Conservation (phyloP, 2,329 filamentous ascomycete species). For the Mycosphaerelloides madeirae region DNA sequence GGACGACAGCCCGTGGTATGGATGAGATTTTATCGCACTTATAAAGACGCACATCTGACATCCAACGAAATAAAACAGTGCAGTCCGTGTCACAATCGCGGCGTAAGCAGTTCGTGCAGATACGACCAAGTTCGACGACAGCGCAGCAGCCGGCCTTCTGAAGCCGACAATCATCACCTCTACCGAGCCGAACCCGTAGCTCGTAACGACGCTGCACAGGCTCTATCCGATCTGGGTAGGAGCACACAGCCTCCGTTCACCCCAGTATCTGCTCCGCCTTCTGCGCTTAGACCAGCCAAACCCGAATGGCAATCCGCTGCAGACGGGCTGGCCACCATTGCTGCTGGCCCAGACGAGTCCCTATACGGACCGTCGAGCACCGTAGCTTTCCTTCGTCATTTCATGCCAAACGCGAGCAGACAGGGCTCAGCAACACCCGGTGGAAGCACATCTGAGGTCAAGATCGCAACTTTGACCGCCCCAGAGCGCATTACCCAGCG, state of each 20-base stretch:
- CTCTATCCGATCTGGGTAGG: slow-evolving; percentile 14
- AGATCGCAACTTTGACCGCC: slow-evolving; percentile 5
- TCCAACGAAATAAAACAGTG: slow-evolving; percentile 1
- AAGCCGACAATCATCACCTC: slow-evolving; percentile 1
- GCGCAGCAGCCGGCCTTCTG: slow-evolving; percentile 7
- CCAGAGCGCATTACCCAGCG: slow-evolving; percentile 15
- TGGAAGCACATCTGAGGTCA: slow-evolving; percentile 9
- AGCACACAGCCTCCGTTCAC: background rate
- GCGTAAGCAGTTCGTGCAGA: slow-evolving; percentile 15
- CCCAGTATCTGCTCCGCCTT: background rate
- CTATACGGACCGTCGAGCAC: slow-evolving; percentile 24
- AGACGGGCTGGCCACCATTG: slow-evolving; percentile 20
- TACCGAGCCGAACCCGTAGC: slow-evolving; percentile 13
- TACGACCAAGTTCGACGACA: slow-evolving; percentile 20
- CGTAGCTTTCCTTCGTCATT: slow-evolving; percentile 22
- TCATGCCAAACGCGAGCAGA: slow-evolving; percentile 16
- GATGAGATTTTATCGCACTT: background rate
- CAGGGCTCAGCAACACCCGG: slow-evolving; percentile 14
- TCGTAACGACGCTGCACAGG: slow-evolving; percentile 17
- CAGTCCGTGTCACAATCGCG: slow-evolving; percentile 18
- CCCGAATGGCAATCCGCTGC: slow-evolving; percentile 3
- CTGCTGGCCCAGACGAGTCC: slow-evolving; percentile 16
- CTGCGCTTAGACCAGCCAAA: background rate
- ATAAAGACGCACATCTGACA: slow-evolving; percentile 15
- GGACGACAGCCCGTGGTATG: slow-evolving; percentile 18